A percentile compares a stretch with the other conserved stretches of the same genome.
phyloP scores from a whole-genome alignment of 106 monocot genomes.

The Dendrobium huoshanense region DNA sequence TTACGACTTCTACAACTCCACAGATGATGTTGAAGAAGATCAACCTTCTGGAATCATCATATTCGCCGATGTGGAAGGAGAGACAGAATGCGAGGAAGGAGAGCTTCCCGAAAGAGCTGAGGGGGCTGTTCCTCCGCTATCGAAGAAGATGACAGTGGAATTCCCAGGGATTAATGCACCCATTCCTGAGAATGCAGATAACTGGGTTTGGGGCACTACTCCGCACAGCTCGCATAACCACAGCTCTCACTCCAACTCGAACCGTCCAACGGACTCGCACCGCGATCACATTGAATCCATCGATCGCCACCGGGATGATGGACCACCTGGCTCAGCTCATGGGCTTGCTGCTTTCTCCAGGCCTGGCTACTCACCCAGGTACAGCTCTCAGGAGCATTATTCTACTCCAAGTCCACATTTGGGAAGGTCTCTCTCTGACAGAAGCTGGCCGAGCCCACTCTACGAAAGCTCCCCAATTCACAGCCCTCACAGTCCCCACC shows the following conservation, averaged over 20 bases:
- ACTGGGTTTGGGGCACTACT: slow-evolving; percentile 40
- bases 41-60: slow-evolving; percentile 86
- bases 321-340: slow-evolving; percentile 15
- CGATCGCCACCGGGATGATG: slow-evolving; percentile 27
- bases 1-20: not conserved
- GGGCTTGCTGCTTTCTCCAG: slow-evolving; percentile 1
- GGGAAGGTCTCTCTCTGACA: slow-evolving; percentile 54
- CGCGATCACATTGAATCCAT: not conserved
- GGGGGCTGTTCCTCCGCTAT: slow-evolving; percentile 18
- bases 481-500: slow-evolving; percentile 21
- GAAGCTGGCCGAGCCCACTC: slow-evolving; percentile 29
- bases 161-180: slow-evolving; percentile 89
- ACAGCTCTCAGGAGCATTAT: slow-evolving; percentile 38
- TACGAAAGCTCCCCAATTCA: slow-evolving; percentile 24
- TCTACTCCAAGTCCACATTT: slow-evolving; percentile 28
- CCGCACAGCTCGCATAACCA: not conserved
- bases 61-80: slow-evolving; percentile 44
- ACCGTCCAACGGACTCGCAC: not conserved
- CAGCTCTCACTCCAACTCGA: not conserved
- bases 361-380: slow-evolving; percentile 37
- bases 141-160: slow-evolving; percentile 41
- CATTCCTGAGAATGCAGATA: slow-evolving; percentile 75
- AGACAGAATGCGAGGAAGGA: slow-evolving; percentile 68
- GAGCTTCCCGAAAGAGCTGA: slow-evolving; percentile 64
- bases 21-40: slow-evolving; percentile 54